A percentile compares a stretch with the other conserved stretches of the same genome.
Evolutionary conservation across 2,329 filamentous ascomycete genomes (phyloP).

Genomic region (Aspergillus pseudoviridinutans): DNA sequence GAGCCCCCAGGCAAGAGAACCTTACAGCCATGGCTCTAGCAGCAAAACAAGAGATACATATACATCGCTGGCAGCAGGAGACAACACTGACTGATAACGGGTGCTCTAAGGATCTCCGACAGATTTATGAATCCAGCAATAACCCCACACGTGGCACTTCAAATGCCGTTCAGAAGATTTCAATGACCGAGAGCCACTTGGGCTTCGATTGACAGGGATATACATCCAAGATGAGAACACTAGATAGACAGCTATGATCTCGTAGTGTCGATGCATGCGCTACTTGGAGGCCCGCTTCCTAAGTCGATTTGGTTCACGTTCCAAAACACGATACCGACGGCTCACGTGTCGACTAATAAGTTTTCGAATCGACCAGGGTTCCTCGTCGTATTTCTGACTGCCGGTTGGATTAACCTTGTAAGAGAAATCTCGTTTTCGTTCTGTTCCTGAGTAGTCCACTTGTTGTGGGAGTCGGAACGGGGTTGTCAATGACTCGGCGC

Average conservation of each 20-base stretch:
- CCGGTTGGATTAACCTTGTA: conserved; percentile 3
- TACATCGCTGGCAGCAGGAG: not conserved
- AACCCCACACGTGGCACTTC: not conserved
- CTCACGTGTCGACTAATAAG: conserved; percentile 24
- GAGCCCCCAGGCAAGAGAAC: not conserved
- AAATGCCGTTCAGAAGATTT: not conserved
- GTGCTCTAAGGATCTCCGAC: no score
- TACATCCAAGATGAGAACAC: not conserved
- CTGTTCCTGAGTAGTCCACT: conserved; percentile 11
- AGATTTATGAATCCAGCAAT: not conserved
- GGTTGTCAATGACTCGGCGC: conserved; percentile 16
- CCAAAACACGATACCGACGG: conserved; percentile 27
- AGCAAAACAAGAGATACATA: not conserved
- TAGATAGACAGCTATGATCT: not conserved
- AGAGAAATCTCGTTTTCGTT: conserved; percentile 9
- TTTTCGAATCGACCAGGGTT: conserved; percentile 27
- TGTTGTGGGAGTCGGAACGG: conserved; percentile 11
- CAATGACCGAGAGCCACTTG: not conserved
- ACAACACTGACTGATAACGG: not conserved
- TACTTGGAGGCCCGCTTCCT: conserved; percentile 22
- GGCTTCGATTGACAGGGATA: not conserved
- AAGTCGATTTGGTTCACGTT: conserved; percentile 29
- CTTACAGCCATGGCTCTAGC: not conserved
- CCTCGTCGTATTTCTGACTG: not conserved
- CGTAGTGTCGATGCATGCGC: not conserved